Base-by-base conservation (phyloP, 441 rosid species). In the Biscutella laevigata region DNA sequence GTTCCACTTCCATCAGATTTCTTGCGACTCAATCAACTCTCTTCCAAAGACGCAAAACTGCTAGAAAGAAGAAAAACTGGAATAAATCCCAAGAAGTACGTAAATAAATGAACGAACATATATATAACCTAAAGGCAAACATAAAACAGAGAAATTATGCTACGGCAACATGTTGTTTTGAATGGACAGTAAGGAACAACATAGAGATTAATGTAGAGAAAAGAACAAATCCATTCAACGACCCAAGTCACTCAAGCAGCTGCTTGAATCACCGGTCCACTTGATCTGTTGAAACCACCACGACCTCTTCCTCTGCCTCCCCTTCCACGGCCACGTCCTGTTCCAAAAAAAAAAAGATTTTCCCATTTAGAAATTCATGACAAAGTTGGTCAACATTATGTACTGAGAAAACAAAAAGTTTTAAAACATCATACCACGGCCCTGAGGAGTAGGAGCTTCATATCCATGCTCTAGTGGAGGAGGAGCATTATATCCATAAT, bases 271-370 rank as follows among this genome's bases (percentile, higher is more conserved):
- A 59, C 39, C 14, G 66, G 80, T 39, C 80, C 87, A 61, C 64
- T 82, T 36, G 82, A 65, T 77, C 61, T 62, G 69, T 74, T 84
- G 20, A 79, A 68, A 73, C 94, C 74, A 53, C 91, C 87, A 69
- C 84, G 94, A 28, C 91, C 91, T 62, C 88, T 88, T 59, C 85
- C 88, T 70, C 88, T 77, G 37, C 57, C 43, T 57, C 89, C 87
- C 69, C 94, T 78, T 43, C 95, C 85, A 14, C 94, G 86, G 19
- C 88, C 90, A 61, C 90, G 85, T 10, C 91, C 97, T 86, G 60
- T 44, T 21, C 33, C 54, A 52, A 1, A 19, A 59, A 45, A 0
- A 11, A n/a, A n/a, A n/a, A n/a, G n/a, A n/a, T 17, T 14, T 27
- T 44, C 16, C 17, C 24, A 22, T 30, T 51, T 3, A 51, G 20